Conservation (phyloP, 768 basidiomycete genomes). For the Boletus pseudo-olivaceus region DNA sequence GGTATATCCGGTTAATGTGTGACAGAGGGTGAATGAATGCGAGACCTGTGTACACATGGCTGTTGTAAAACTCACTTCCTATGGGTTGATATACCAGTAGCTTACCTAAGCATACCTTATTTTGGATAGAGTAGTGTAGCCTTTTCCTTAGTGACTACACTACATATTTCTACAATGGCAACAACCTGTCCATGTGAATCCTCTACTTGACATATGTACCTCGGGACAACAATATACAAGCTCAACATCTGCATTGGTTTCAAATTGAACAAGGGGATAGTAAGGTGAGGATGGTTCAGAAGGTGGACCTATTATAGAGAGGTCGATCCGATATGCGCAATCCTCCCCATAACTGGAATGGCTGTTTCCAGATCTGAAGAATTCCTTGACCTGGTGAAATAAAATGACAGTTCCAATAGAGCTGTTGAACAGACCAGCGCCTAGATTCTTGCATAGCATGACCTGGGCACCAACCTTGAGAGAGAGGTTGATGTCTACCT, state of each 20-base stretch:
- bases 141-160: too few species aligned
- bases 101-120: too few species aligned
- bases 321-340: background rate
- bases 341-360: background rate
- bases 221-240: background rate
- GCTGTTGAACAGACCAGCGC: background rate
- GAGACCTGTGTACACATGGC: background rate
- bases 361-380: background rate
- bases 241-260: background rate
- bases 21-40: accelerated
- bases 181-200: background rate
- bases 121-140: too few species aligned
- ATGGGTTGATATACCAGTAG: too few species aligned
- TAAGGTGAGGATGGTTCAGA: background rate
- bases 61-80: too few species aligned
- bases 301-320: background rate
- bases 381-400: background rate
- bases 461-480: background rate
- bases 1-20: background rate
- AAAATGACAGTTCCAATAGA: background rate
- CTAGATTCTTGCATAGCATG: background rate
- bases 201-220: background rate
- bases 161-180: background rate
- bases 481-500: background rate
- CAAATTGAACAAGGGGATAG: background rate